Evolutionary conservation across 208 protist genomes (phyloP).

Genomic region (Polymyxa betae): DNA sequence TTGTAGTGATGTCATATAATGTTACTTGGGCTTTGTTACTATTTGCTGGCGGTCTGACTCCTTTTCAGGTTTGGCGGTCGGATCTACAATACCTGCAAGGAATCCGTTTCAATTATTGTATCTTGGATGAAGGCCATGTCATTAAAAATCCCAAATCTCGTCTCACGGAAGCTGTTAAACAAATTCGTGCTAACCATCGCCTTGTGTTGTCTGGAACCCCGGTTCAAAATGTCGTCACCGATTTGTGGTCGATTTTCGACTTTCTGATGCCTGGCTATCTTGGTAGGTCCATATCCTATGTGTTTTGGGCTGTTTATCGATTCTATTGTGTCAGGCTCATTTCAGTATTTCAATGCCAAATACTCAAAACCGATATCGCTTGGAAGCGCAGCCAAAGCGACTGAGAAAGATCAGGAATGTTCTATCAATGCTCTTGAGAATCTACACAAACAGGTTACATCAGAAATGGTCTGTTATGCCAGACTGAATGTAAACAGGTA

Average conservation of each 20-base stretch:
- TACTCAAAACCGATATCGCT: constrained; percentile 79
- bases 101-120: constrained; percentile 75
- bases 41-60: not conserved
- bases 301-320: not conserved
- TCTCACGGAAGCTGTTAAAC: constrained; percentile 66
- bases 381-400: constrained; percentile 63
- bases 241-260: constrained; percentile 89
- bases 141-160: constrained; percentile 85
- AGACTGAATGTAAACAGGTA: no score
- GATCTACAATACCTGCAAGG: constrained; percentile 65
- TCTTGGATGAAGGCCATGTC: constrained; percentile 90
- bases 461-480: not conserved
- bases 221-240: constrained; percentile 84
- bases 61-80: constrained; percentile 74
- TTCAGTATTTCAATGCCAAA: constrained; percentile 70
- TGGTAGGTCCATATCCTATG: constrained; percentile 71
- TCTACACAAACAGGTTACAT: constrained; percentile 82
- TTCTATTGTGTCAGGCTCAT: not conserved
- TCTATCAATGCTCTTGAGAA: constrained; percentile 74
- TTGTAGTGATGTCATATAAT: constrained; percentile 40
- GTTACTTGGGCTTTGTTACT: not conserved
- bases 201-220: constrained; percentile 87
- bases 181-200: constrained; percentile 69
- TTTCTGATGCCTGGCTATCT: constrained; percentile 90
- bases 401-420: constrained; percentile 61